Conservation (phyloP, 1,284 basidiomycete genomes). For the Ceratobasidium sp. region DNA sequence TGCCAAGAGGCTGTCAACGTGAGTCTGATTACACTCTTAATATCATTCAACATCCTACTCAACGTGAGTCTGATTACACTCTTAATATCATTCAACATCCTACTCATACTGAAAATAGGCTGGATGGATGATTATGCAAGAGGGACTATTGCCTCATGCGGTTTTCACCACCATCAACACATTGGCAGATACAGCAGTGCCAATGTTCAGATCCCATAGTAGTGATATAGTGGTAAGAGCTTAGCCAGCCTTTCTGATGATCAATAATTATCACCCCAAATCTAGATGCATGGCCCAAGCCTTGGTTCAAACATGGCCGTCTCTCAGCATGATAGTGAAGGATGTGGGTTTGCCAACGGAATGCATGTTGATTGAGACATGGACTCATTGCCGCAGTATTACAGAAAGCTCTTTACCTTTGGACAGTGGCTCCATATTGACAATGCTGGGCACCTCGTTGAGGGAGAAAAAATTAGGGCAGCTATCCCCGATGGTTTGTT, state of each 20-base stretch:
- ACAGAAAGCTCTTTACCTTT: conserved; percentile 18
- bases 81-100: background rate
- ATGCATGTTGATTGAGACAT: conserved; percentile 10
- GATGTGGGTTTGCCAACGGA: conserved; percentile 5
- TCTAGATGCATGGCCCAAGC: conserved; percentile 12
- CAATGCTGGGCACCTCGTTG: background rate
- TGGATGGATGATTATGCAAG: conserved; percentile 1
- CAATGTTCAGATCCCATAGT: conserved; percentile 14
- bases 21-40: too few species aligned
- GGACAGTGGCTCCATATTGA: conserved; percentile 9
- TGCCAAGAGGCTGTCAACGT: background rate
- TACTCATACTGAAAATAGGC: too few species aligned
- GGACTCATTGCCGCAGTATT: background rate
- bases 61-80: background rate
- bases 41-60: background rate
- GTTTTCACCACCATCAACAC: background rate
- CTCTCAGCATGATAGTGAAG: background rate
- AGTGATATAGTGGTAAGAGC: conserved; percentile 3
- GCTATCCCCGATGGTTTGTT: conserved; percentile 19
- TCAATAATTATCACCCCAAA: background rate
- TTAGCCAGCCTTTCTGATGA: background rate
- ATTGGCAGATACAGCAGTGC: background rate
- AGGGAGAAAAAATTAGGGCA: background rate
- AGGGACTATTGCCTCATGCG: conserved; percentile 2
- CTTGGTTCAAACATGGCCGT: conserved; percentile 23